These are phyloP conservation scores for Phytophthora capsici DNA, from an alignment of 352 stramenopile genomes.

Conservation along the genomic window DNA sequence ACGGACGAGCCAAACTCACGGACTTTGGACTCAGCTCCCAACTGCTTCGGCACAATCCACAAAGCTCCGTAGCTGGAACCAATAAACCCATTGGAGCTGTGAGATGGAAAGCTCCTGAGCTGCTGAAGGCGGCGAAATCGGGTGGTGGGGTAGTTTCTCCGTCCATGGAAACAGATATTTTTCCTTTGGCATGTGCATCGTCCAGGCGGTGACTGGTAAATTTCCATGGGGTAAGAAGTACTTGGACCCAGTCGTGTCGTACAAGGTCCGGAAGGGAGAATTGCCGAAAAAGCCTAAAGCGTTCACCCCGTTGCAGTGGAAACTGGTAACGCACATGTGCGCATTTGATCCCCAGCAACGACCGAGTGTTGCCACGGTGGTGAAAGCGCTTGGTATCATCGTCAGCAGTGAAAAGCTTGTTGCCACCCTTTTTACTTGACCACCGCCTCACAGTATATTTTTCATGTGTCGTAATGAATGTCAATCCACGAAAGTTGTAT, in stretches of 20 bases:
- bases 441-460: too few species aligned
- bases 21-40: conserved; percentile 33
- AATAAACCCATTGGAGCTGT: not conserved
- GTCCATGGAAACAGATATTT: conserved; percentile 11
- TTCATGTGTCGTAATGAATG: too few species aligned
- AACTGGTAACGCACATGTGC: conserved; percentile 6
- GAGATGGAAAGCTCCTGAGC: conserved; percentile 5
- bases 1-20: conserved; percentile 35
- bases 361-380: not conserved
- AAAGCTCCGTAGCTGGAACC: too few species aligned
- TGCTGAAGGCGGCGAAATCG: not conserved
- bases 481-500: too few species aligned
- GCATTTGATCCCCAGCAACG: conserved; percentile 1
- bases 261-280: conserved; percentile 5
- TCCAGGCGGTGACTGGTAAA: conserved; percentile 5
- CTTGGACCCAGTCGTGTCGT: not conserved
- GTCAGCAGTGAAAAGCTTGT: too few species aligned
- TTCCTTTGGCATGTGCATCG: conserved; percentile 19
- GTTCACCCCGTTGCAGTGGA: conserved; percentile 8
- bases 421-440: too few species aligned
- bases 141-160: not conserved
- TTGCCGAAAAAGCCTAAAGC: not conserved
- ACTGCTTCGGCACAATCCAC: not conserved
- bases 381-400: too few species aligned
- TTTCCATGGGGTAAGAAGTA: conserved; percentile 8